These are phyloP conservation scores for Triticum turgidum DNA, from an alignment of 176 grass and related monocot species.

Conservation along the genomic window DNA sequence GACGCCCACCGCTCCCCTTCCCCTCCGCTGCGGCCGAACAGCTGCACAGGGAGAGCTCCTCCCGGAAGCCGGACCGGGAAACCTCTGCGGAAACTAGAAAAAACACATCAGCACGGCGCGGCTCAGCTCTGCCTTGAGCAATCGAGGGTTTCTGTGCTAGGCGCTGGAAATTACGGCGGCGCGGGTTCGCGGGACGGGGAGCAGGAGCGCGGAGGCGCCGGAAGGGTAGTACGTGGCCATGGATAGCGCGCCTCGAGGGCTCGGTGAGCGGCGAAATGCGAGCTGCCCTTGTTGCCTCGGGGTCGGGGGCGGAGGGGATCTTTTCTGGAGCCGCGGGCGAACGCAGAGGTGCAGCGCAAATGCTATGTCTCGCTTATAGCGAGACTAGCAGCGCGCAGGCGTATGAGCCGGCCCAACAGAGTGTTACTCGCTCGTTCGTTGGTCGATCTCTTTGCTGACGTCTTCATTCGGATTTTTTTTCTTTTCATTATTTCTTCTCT, in stretches of 20 bases:
- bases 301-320: background rate
- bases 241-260: constrained; percentile 21
- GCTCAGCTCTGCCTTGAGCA: background rate
- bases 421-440: no score
- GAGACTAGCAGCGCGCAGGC: no score
- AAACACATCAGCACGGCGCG: background rate
- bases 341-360: no score
- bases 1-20: constrained; percentile 9
- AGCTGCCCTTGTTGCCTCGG: constrained; percentile 1
- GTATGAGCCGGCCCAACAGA: no score
- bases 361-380: no score
- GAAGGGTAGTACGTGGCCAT: constrained; percentile 29
- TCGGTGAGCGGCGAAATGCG: background rate
- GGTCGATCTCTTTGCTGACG: no score
- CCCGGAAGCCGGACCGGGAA: background rate
- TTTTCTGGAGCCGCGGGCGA: background rate
- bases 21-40: background rate
- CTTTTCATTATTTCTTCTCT: no score
- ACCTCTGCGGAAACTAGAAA: background rate
- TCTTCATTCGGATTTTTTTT: no score
- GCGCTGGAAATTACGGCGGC: constrained; percentile 20
- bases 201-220: background rate
- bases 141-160: background rate
- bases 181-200: background rate
- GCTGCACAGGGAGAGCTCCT: background rate